Percentiles rank a stretch among this genome's conserved stretches.
These are phyloP conservation scores for Plasmodium blacklocki DNA, from an alignment of 169 alveolate genomes.

Conservation along the genomic window DNA sequence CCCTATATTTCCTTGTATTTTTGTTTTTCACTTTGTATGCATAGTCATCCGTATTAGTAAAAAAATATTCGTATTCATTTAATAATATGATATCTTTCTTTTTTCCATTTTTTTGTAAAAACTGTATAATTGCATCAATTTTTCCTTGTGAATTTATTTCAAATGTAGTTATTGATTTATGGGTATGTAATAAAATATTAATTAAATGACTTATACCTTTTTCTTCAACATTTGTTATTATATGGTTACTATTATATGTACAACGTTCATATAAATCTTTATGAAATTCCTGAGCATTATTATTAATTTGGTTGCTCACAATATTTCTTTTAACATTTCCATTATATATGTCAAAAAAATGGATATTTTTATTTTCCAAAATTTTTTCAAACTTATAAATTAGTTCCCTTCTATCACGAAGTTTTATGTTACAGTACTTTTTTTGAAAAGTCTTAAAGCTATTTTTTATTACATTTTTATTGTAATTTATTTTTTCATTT, in stretches of 20 bases:
- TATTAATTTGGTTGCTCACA: too few relatives aligned
- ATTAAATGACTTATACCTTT: neutral
- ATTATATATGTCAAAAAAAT: too few relatives aligned
- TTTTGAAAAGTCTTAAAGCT: slow-evolving; percentile 14
- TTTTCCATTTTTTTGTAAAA: slow-evolving; percentile 8
- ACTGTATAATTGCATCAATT: slow-evolving; percentile 16
- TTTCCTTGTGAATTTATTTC: slow-evolving; percentile 8
- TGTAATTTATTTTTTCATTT: slow-evolving; percentile 10
- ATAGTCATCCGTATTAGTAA: slow-evolving; percentile 9
- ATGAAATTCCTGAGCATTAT: too few relatives aligned
- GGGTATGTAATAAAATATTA: slow-evolving; percentile 4
- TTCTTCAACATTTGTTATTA: neutral
- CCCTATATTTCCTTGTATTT: neutral
- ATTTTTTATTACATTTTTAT: slow-evolving; percentile 9
- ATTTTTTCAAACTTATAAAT: slow-evolving; percentile 1
- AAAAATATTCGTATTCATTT: slow-evolving; percentile 46
- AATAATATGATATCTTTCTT: neutral
- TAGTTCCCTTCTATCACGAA: slow-evolving; percentile 24
- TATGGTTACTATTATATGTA: too few relatives aligned
- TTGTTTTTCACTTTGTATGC: neutral
- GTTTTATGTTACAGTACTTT: neutral
- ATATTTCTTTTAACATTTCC: too few relatives aligned
- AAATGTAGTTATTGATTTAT: slow-evolving; percentile 30
- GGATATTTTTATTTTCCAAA: neutral
- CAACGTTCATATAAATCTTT: too few relatives aligned